Base-by-base conservation (phyloP, 176 grass and related monocot genomes). In the Carex myosuroides region DNA sequence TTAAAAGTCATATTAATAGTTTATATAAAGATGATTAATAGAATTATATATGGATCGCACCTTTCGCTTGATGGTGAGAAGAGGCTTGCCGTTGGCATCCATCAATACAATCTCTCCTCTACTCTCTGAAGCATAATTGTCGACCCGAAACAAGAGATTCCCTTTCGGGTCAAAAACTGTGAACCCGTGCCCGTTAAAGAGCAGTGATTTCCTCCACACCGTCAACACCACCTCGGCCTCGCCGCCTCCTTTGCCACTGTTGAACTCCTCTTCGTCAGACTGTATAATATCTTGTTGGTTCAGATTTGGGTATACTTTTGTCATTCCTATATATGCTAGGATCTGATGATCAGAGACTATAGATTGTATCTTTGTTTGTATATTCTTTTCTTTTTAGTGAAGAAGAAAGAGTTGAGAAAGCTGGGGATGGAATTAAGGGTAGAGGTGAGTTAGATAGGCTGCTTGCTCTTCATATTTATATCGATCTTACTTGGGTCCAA, bases 11-110 rank as follows among this genome's bases (percentile, higher is more conserved):
- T 52, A 50, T 24, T 48, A 16, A 8, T 29, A 48, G 18, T n/a
- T 52, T 29, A 53, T 59, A 17, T 80, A 29, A 18, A 12, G 6
- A 13, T 24, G 4, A 35, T 60, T 11, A 60, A 60, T 60, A 13
- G 13, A 1, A 46, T 48, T 52, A 50, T 39, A 48, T 48, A 41
- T 13, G 53, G 4, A 29, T 0, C 37, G 2, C 63, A 94, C 92
- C 92, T 94, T 94, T 54, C 89, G 82, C 32, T 88, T 82, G 89
- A 94, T 90, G 64, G 90, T 94, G 80, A 90, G 65, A 17, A 94
- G 86, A 4, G 87, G 89, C 11, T 59, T 79, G 21, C 92, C 92
- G 44, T 33, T 4, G 48, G 89, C 87, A 78, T 94, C 89, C 92
- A 94, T 94, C 24, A 94, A 80, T 5, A 94, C 89, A 69, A 91